Evolutionary conservation across 768 basidiomycete genomes (phyloP), one percentile per base, ranked within the genome.

Genomic region (Agrocybe pediades): DNA sequence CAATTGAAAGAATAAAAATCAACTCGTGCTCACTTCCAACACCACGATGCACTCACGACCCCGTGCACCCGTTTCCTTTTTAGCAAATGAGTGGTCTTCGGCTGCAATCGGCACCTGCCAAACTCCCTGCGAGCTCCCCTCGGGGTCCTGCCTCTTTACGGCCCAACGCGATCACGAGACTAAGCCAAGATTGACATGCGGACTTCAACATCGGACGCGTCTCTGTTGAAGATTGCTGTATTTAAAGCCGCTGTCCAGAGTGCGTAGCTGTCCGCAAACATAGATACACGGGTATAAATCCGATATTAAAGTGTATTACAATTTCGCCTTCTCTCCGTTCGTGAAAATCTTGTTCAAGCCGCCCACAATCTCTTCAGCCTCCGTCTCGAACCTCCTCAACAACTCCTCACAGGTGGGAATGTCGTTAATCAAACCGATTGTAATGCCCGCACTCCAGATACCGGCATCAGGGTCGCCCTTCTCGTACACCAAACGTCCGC

Each of bases 391-490:
- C 59, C 81, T 74, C 16, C 65, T 62, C 49, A 96, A 55, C 25
- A 97, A 71, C 48, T 77, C 88, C 52, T 86, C 77, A 71, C 92
- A 95, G 1, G 87, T 89, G 13, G 91, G 91, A 40, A 91, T 84
- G 65, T 96, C 92, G 33, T 88, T 77, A 65, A 96, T 93, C 55
- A 92, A 66, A 2, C 90, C 90, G 48, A 87, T 63, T 7, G 72
- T 68, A 54, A 88, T 71, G 2, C 88, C 86, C 17, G 84, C 84
- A 51, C 70, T 81, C 95, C 95, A 96, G 44, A 96, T 87, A 3
- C 95, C 95, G 61, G 86, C 84, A 57, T 98, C 92, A 0, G 83
- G 74, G 62, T 97, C 95, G 7, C 95, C 95, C 1, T 67, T 80
- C 64, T 92, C 91, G 65, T 92, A 95, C 2, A 94, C 92, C 42